These are phyloP conservation scores for Sistotremastrum niveocremeum DNA, from an alignment of 768 basidiomycete species.

Conservation along the genomic window DNA sequence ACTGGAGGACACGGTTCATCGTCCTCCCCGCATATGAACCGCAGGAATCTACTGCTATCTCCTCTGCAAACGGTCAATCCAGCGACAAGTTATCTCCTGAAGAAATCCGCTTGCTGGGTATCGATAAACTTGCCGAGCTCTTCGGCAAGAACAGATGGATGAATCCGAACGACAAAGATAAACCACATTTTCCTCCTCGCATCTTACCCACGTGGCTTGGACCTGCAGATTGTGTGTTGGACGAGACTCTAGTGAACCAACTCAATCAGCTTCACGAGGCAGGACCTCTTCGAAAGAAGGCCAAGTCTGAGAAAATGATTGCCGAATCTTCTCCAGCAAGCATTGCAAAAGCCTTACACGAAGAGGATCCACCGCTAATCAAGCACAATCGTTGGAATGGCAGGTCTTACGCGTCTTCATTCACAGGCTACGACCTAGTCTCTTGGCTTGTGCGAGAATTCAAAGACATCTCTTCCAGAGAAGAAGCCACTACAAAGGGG, in stretches of 20 bases:
- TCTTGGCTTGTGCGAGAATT: constrained; percentile 91
- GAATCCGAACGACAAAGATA: constrained; percentile 38
- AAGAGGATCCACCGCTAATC: constrained; percentile 73
- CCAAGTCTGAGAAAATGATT: constrained; percentile 66
- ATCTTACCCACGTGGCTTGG: constrained; percentile 78
- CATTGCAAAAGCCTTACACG: constrained; percentile 76
- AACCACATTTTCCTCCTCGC: constrained; percentile 40
- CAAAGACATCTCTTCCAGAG: constrained; percentile 70
- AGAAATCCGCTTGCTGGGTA: constrained; percentile 78
- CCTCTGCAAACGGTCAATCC: constrained; percentile 27
- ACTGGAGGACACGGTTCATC: constrained; percentile 90
- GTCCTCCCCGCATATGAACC: constrained; percentile 77
- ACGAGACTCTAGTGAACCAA: constrained; percentile 65
- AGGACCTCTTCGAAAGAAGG: constrained; percentile 66
- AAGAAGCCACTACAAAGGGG: constrained; percentile 73
- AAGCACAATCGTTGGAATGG: constrained; percentile 79
- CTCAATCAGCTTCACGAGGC: constrained; percentile 61
- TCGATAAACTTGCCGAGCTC: constrained; percentile 81
- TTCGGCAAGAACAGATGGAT: constrained; percentile 81
- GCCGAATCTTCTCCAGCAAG: constrained; percentile 44
- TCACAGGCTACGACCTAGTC: constrained; percentile 81
- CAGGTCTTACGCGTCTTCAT: constrained; percentile 60
- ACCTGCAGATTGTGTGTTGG: constrained; percentile 66
- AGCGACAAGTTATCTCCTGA: constrained; percentile 75
- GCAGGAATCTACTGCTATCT: constrained; percentile 30